Conservation (phyloP, 73 alveolate genomes). For the Paramecium pentaurelia region DNA sequence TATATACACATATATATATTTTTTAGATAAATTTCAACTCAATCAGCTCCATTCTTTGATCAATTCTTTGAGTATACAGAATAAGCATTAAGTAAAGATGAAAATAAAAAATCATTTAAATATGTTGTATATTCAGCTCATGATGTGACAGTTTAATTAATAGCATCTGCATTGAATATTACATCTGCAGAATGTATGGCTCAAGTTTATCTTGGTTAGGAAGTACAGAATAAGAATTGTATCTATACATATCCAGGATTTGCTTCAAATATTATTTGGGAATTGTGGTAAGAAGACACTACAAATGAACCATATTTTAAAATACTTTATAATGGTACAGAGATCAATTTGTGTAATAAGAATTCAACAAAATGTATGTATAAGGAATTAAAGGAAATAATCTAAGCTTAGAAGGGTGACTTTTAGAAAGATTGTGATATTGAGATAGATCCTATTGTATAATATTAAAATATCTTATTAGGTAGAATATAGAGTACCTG, state of each 20-base stretch:
- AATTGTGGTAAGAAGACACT: slow-evolving; percentile 44
- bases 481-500: background rate
- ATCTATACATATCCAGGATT: slow-evolving; percentile 38
- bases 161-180: slow-evolving; percentile 35
- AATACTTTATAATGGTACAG: slow-evolving; percentile 47
- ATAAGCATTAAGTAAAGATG: background rate
- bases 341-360: slow-evolving; percentile 13
- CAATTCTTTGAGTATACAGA: background rate
- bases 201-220: background rate
- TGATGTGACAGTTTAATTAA: slow-evolving; percentile 49
- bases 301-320: background rate
- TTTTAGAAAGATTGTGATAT: slow-evolving; percentile 9
- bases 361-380: background rate
- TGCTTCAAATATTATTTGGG: slow-evolving; percentile 55
- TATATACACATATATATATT: background rate
- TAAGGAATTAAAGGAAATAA: slow-evolving; percentile 20
- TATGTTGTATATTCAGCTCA: slow-evolving; percentile 56
- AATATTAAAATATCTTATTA: background rate
- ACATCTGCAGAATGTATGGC: slow-evolving; percentile 58
- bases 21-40: background rate
- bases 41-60: slow-evolving; percentile 49
- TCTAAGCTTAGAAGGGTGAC: background rate
- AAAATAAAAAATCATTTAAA: background rate
- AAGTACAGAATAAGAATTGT: slow-evolving; percentile 29
- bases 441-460: background rate